Evolutionary conservation across 2,329 filamentous ascomycete species (phyloP).

Genomic region (Pestalotiopsis sp.): DNA sequence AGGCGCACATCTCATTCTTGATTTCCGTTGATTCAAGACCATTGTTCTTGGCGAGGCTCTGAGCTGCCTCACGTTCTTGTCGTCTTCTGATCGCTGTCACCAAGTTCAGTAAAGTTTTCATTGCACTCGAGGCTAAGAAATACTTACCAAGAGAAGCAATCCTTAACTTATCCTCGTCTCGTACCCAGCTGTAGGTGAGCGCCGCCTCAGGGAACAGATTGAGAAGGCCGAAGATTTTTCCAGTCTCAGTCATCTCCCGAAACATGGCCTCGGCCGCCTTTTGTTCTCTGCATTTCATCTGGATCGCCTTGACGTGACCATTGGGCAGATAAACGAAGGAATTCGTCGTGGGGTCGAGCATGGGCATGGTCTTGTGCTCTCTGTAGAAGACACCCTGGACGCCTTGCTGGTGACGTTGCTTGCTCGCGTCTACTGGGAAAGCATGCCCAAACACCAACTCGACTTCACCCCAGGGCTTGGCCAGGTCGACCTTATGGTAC

Average conservation of each 20-base stretch:
- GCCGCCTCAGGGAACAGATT: slow-evolving; percentile 51
- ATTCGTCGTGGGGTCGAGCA: slow-evolving; percentile 20
- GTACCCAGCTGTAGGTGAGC: slow-evolving; percentile 48
- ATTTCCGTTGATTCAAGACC: slow-evolving; percentile 25
- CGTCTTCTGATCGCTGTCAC: slow-evolving; percentile 22
- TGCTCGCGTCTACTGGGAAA: slow-evolving; percentile 25
- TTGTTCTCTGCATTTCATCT: slow-evolving; percentile 28
- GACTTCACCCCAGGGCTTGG: slow-evolving; percentile 24
- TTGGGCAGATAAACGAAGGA: slow-evolving; percentile 25
- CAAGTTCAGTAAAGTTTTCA: not conserved
- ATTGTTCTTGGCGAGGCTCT: slow-evolving; percentile 19
- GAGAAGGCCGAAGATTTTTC: slow-evolving; percentile 27
- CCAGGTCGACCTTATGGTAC: slow-evolving; percentile 29
- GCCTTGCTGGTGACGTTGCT: slow-evolving; percentile 24
- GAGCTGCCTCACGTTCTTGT: slow-evolving; percentile 20
- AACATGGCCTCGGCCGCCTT: slow-evolving; percentile 18
- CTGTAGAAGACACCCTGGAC: slow-evolving; percentile 35
- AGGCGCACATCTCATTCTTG: slow-evolving; percentile 24
- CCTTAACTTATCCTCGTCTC: slow-evolving; percentile 38
- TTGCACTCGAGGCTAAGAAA: not conserved
- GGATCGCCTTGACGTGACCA: slow-evolving; percentile 25
- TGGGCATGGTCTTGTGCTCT: slow-evolving; percentile 30
- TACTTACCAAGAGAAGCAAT: slow-evolving; percentile 45
- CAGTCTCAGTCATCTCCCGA: not conserved
- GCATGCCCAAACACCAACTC: slow-evolving; percentile 19